phyloP scores from a whole-genome alignment of 352 stramenopile species.

The Globisporangium megalacanthum region DNA sequence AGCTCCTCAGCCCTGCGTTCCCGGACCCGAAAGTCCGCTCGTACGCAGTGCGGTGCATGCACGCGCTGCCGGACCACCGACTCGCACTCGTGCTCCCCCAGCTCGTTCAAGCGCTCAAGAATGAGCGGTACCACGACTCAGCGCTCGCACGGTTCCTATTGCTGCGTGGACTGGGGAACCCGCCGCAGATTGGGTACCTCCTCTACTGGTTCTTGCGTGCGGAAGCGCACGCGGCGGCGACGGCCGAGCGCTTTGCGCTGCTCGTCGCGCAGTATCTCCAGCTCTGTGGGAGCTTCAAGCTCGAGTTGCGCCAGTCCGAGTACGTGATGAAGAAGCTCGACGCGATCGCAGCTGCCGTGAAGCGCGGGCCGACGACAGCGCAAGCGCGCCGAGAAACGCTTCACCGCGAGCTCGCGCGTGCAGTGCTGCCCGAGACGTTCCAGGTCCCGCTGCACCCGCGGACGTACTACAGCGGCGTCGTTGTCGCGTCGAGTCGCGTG shows the following conservation, averaged over 20 bases:
- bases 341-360: conserved; percentile 60
- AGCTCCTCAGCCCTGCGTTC: conserved; percentile 81
- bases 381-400: conserved; percentile 44
- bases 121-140: conserved; percentile 81
- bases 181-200: conserved; percentile 73
- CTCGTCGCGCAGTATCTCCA: conserved; percentile 80
- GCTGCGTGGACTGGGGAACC: conserved; percentile 68
- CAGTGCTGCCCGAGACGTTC: conserved; percentile 80
- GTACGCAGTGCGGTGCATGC: conserved; percentile 88
- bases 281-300: conserved; percentile 82
- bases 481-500: conserved; percentile 81
- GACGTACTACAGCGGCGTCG: conserved; percentile 73
- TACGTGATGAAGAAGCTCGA: conserved; percentile 92
- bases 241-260: conserved; percentile 55
- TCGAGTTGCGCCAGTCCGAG: conserved; percentile 88
- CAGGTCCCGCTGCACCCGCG: conserved; percentile 84
- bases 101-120: conserved; percentile 82
- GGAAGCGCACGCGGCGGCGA: conserved; percentile 61
- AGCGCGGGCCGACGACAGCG: conserved; percentile 36
- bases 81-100: conserved; percentile 85
- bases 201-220: conserved; percentile 82
- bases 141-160: conserved; percentile 73
- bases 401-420: conserved; percentile 38
- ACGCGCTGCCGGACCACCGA: conserved; percentile 80
- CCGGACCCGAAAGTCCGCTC: conserved; percentile 91